Base-by-base conservation (phyloP, 768 basidiomycete species). In the Paxillus involutus region DNA sequence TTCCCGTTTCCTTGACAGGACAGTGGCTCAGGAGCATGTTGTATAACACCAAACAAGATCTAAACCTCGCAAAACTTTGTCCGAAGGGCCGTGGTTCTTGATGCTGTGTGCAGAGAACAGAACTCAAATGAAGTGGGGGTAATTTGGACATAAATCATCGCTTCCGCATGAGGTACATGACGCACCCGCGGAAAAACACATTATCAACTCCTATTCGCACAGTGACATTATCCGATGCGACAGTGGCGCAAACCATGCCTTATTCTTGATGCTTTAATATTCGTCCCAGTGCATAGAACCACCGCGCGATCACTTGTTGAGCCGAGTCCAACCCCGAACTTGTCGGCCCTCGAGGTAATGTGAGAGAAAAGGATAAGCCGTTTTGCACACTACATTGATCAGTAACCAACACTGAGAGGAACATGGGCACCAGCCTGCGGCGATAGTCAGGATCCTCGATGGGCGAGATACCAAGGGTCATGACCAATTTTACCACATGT, bases 1-100 rank as follows among this genome's bases (percentile, higher is more conserved):
- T 49, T 49, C 48, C 48, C 48, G 48, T 41, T 42, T 17, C 24
- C n/a, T 49, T 19, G 39, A n/a, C 26, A 49, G 10, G 48, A 24
- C n/a, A 49, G 24, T 11, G n/a, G 17, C 6, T 30, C 19, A 21
- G 7, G 24, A 37, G 13, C 17, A 29, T 29, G 48, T 30, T 17
- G 37, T 17, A 24, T 5, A 21, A 49, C 12, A 30, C 29, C 8
- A 30, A 39, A 40, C 39, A 49, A 14, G 44, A 21, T 29, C 44
- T 45, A 40, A 17, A 29, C 4, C 44, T 11, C 29, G 26, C 14
- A 16, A 30, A 30, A 7, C 16, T n/a, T 45, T 19, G 39, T 19
- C 39, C 17, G n/a, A n/a, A 40, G 39, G 8, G 6, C 17, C 39
- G 39, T 40, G 39, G n/a, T 40, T 40, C 17, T 6, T 40, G n/a